A percentile compares a stretch with the other conserved stretches of the same genome.
Evolutionary conservation across 257 asterid species (phyloP).

Genomic region (Petunia axillaris): DNA sequence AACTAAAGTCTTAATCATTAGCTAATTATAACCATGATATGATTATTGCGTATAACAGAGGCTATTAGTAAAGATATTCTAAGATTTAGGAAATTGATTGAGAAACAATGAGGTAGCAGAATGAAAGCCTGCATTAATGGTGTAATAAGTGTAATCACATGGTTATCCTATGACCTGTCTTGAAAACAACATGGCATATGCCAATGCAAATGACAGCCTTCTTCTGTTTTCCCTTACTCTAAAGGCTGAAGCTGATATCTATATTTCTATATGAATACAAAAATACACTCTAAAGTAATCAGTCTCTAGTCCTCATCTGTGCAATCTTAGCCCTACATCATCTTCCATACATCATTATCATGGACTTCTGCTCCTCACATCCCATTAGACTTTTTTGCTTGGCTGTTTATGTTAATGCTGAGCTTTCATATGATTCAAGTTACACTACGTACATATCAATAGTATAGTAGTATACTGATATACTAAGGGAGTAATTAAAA

Average conservation of each 20-base stretch:
- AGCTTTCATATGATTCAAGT: neutral
- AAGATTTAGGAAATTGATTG: neutral
- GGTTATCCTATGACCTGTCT: slow-evolving; percentile 37
- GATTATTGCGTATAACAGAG: neutral
- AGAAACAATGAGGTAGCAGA: slow-evolving; percentile 9
- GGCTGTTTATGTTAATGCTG: slow-evolving; percentile 12
- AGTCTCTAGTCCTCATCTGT: slow-evolving; percentile 21
- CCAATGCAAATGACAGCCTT: slow-evolving; percentile 20
- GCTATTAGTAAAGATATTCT: neutral
- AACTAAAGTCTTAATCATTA: neutral
- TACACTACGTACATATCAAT: neutral
- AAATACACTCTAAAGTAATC: slow-evolving; percentile 1
- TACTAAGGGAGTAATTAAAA: too few relatives aligned
- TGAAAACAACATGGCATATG: slow-evolving; percentile 43
- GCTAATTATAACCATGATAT: neutral
- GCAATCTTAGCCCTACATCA: slow-evolving; percentile 28
- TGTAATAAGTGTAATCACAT: slow-evolving; percentile 50
- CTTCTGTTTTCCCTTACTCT: slow-evolving; percentile 12
- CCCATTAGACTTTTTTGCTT: slow-evolving; percentile 13
- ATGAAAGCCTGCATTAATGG: slow-evolving; percentile 41
- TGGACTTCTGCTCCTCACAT: slow-evolving; percentile 22
- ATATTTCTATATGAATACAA: slow-evolving; percentile 12
- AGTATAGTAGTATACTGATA: neutral
- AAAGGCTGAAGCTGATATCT: neutral
- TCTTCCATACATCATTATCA: slow-evolving; percentile 31